These are phyloP conservation scores for Penicillium sp. DNA, from an alignment of 2,329 filamentous ascomycete species.

Conservation along the genomic window DNA sequence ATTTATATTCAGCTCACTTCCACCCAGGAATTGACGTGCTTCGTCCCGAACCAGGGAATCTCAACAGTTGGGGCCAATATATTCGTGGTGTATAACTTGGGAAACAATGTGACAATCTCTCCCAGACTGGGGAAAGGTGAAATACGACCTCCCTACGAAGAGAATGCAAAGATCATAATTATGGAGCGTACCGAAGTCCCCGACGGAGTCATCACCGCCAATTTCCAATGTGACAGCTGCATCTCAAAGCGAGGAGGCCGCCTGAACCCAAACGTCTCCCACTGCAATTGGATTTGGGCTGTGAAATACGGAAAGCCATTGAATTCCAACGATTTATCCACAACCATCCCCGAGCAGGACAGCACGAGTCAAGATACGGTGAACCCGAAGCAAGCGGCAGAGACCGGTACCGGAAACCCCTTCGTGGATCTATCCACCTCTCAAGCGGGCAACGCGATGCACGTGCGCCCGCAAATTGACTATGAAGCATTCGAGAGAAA, in stretches of 20 bases:
- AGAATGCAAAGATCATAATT: slow-evolving; percentile 50
- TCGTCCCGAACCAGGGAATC: slow-evolving; percentile 56
- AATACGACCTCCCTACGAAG: slow-evolving; percentile 48
- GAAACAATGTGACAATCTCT: slow-evolving; percentile 59
- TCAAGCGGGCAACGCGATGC: slow-evolving; percentile 1
- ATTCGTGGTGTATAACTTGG: slow-evolving; percentile 56
- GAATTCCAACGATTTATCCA: slow-evolving; percentile 19
- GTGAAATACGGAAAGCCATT: slow-evolving; percentile 23
- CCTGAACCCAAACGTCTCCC: slow-evolving; percentile 13
- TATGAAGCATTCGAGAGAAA: slow-evolving; percentile 12
- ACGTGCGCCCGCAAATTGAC: background rate
- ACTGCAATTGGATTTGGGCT: slow-evolving; percentile 30
- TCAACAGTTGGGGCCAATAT: slow-evolving; percentile 58
- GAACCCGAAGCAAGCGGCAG: slow-evolving; percentile 24
- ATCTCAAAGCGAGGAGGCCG: slow-evolving; percentile 18
- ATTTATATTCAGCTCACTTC: slow-evolving; percentile 59
- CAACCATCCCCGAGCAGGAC: slow-evolving; percentile 25
- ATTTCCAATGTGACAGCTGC: slow-evolving; percentile 46
- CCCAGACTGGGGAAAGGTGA: slow-evolving; percentile 53
- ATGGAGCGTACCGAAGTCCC: slow-evolving; percentile 59
- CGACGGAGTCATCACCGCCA: slow-evolving; percentile 57
- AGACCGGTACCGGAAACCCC: slow-evolving; percentile 4
- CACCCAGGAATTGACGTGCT: slow-evolving; percentile 54
- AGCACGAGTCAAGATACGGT: slow-evolving; percentile 18
- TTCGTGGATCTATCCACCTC: slow-evolving; percentile 14